phyloP scores from a whole-genome alignment of 108 stramenopile genomes.

The Stephanodiscus minutulus region DNA sequence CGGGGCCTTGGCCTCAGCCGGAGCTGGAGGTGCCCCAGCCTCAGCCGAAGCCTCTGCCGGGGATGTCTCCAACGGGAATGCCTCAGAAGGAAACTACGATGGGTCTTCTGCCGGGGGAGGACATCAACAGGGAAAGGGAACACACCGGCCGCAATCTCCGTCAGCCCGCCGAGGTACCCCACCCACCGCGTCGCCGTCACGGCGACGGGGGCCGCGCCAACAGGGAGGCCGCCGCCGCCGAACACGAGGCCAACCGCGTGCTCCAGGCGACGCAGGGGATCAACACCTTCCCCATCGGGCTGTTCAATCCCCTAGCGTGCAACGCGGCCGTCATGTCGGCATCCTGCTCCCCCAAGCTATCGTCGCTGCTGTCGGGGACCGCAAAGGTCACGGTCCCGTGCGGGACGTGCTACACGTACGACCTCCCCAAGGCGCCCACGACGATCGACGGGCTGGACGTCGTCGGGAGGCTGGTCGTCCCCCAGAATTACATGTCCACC shows the following conservation, averaged over 20 bases:
- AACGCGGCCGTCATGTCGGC: conserved; percentile 20
- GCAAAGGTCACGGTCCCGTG: conserved; percentile 22
- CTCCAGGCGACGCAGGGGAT: conserved; percentile 3
- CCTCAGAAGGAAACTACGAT: no score
- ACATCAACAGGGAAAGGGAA: not conserved
- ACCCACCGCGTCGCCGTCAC: not conserved
- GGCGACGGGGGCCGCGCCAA: not conserved
- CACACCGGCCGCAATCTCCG: not conserved
- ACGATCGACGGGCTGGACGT: conserved; percentile 55
- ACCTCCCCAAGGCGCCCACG: conserved; percentile 2
- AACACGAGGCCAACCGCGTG: not conserved
- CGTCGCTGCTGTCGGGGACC: conserved; percentile 19
- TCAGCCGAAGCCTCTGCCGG: no score
- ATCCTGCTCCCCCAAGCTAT: conserved; percentile 9
- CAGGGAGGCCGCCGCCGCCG: not conserved
- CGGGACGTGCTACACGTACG: conserved; percentile 39
- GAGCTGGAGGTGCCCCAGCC: no score
- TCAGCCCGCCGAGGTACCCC: not conserved
- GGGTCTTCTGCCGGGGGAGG: no score
- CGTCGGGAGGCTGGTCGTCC: conserved; percentile 57
- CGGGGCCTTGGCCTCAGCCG: no score
- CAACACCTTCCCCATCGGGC: conserved; percentile 21
- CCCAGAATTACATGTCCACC: conserved; percentile 42
- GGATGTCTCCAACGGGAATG: no score
- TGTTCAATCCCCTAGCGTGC: conserved; percentile 33